phyloP scores from a whole-genome alignment of 352 stramenopile genomes.

The Phytophthora fragariaefolia region DNA sequence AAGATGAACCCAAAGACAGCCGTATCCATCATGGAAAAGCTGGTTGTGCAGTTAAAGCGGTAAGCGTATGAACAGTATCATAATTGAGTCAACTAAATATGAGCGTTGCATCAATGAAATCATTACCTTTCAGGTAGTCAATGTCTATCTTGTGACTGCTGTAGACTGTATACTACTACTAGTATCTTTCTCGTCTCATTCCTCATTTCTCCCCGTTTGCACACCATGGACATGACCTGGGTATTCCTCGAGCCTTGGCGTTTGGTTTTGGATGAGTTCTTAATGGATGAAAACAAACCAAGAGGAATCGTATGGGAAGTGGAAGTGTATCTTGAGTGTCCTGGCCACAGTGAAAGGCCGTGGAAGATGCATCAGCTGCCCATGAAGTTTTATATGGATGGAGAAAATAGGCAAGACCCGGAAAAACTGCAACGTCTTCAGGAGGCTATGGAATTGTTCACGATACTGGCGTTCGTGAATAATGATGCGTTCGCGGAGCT shows the following conservation, averaged over 20 bases:
- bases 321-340: neutral
- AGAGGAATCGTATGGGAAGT: neutral
- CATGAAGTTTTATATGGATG: neutral
- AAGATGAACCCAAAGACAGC: slow-evolving; percentile 78
- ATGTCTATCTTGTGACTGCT: no score
- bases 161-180: no score
- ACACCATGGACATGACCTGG: neutral
- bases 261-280: neutral
- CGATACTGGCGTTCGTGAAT: neutral
- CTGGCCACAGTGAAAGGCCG: neutral
- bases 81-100: neutral
- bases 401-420: neutral
- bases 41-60: slow-evolving; percentile 54
- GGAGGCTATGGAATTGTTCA: neutral
- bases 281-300: neutral
- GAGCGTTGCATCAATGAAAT: neutral
- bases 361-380: neutral
- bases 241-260: neutral
- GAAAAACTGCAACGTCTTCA: neutral
- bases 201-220: no score
- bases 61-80: slow-evolving; percentile 4
- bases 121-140: no score
- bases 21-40: slow-evolving; percentile 55
- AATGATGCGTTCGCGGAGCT: neutral
- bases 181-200: no score